Base-by-base conservation (phyloP, 495 filamentous ascomycete genomes). In the Talaromyces liani region DNA sequence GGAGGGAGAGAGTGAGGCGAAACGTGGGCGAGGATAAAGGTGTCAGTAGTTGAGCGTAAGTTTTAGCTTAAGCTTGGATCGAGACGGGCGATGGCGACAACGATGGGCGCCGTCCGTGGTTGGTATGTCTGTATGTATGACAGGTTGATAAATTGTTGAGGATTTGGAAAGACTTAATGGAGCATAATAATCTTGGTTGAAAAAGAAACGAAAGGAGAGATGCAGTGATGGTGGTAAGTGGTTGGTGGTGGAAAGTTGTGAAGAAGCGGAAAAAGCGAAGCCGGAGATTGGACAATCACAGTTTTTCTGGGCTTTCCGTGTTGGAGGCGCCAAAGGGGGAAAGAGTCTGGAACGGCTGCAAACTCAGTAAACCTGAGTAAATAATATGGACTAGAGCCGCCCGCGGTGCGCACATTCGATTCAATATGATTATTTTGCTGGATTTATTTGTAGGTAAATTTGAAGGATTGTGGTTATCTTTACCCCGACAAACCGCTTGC, bases 221-320 rank as follows among this genome's bases (percentile, higher is more conserved):
- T 31, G 29, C 29, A 6, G n/a, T 64, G 54, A 58, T 64, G 64
- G 64, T 41, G 12, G 36, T 14, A 16, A 3, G 65, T 64, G 63
- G 62, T 41, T 41, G 36, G 36, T 41, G 36, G 36, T 41, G 33
- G 33, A 36, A 64, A 45, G 45, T 49, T 64, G 66, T 67, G 63
- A 61, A 64, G 61, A 62, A 67, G 18, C 22, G 60, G 53, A 63
- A 63, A 56, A 63, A 63, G 51, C 51, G 39, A 63, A 58, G 31
- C 27, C 56, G 56, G 27, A 58, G 56, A 58, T 58, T 58, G 56
- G 56, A 58, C 56, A 22, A 58, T 31, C 56, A 33, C 31, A 20
- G n/a, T 58, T 58, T 58, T 36, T 36, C 56, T 55, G 22, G 20
- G 56, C 29, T 33, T 36, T 58, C 27, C 56, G 27, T 0, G 29